phyloP scores from a whole-genome alignment of 1,139 yeast species.

The Sugiyamaella japonica region DNA sequence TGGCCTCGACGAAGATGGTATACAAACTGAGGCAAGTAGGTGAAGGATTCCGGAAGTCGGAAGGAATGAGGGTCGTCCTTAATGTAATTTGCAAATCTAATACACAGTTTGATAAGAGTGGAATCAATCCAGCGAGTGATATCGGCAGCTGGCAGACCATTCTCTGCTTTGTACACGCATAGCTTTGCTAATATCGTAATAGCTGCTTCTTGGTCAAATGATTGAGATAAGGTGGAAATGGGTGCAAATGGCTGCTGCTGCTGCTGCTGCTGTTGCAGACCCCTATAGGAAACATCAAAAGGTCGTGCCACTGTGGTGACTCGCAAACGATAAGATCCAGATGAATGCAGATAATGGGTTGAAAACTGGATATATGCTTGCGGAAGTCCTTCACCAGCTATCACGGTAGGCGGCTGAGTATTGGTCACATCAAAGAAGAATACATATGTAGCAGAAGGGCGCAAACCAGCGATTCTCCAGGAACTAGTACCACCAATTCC shows the following conservation, averaged over 20 bases:
- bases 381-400: conserved; percentile 36
- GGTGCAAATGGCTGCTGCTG: conserved; percentile 37
- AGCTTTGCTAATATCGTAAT: conserved; percentile 60
- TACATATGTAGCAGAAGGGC: conserved; percentile 86
- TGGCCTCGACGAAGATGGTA: conserved; percentile 72
- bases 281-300: conserved; percentile 15
- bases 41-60: conserved; percentile 65
- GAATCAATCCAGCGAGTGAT: conserved; percentile 77
- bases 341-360: conserved; percentile 64
- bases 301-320: conserved; percentile 44
- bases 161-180: conserved; percentile 50
- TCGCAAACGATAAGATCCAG: conserved; percentile 58
- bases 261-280: conserved; percentile 46
- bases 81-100: conserved; percentile 72
- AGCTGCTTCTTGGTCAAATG: conserved; percentile 73
- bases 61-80: conserved; percentile 69
- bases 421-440: conserved; percentile 73
- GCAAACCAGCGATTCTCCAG: conserved; percentile 78
- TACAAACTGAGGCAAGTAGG: conserved; percentile 72
- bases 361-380: conserved; percentile 59
- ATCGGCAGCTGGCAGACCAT: conserved; percentile 57
- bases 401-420: conserved; percentile 46
- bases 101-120: conserved; percentile 68
- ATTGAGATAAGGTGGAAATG: conserved; percentile 27
- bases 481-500: conserved; percentile 91